These are phyloP conservation scores for Neurospora crassa DNA, from an alignment of 2,329 filamentous ascomycete genomes.

Conservation along the genomic window DNA sequence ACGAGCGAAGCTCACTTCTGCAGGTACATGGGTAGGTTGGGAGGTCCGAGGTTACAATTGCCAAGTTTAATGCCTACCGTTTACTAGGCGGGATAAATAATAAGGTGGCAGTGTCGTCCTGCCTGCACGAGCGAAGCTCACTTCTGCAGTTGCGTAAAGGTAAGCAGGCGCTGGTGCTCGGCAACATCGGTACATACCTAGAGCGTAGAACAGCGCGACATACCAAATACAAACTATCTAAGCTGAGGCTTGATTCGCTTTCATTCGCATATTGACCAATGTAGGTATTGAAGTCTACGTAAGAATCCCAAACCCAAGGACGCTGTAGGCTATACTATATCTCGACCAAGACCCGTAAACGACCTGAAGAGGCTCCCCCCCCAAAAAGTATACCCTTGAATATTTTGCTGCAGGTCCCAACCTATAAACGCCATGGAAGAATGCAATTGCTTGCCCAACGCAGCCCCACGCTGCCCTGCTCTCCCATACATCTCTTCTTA, in stretches of 20 bases:
- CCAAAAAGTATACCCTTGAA: background rate
- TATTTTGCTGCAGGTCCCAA: conserved; percentile 6
- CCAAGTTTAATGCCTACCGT: too few relatives aligned
- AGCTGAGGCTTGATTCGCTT: background rate
- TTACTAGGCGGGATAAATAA: too few relatives aligned
- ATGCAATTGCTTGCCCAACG: conserved; percentile 10
- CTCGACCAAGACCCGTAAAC: background rate
- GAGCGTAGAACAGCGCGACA: background rate
- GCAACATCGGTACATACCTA: background rate
- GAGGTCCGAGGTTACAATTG: too few relatives aligned
- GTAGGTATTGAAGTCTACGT: background rate
- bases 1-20: too few relatives aligned
- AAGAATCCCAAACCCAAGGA: background rate
- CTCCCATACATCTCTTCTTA: background rate
- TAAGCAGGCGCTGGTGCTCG: background rate
- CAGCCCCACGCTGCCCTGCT: conserved; percentile 1
- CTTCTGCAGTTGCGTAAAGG: too few relatives aligned
- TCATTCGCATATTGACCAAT: background rate
- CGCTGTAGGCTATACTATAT: background rate
- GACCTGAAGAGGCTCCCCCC: background rate
- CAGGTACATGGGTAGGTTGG: too few relatives aligned
- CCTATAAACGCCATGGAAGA: conserved; percentile 16
- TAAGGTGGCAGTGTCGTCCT: background rate
- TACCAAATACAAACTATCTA: background rate
- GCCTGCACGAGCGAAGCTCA: background rate